Evolutionary conservation across 2,329 filamentous ascomycete genomes (phyloP), one percentile per base, ranked within the genome.

Genomic region (Ophiostoma novo-ulmi): DNA sequence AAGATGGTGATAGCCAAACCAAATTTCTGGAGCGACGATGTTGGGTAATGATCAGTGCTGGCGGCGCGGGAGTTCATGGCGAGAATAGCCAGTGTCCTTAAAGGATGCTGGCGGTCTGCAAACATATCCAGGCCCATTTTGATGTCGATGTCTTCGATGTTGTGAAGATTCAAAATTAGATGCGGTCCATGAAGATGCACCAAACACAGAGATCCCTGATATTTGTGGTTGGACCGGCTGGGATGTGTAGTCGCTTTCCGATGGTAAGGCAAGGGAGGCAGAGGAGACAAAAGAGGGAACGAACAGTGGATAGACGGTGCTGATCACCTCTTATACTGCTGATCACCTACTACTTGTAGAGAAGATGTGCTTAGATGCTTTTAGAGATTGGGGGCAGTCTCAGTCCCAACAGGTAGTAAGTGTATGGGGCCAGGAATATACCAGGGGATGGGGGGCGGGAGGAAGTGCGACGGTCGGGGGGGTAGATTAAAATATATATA

Each of bases 1-100:
- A 78, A 71, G 64, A 78, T 71, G 64, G 73, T 75, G 61, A 78
- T 74, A 67, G 72, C 72, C 44, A 75, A 72, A 41, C 73, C 75
- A 14, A 74, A 70, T 61, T 70, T 70, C 70, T 75, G 74, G 68
- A 75, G 71, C 44, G 70, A n/a, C 17, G 72, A 71, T 1, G 72
- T 71, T n/a, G 72, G 72, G 36, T 72, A 61, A 1, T 39, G 11
- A 10, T 61, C 61, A 10, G 68, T 36, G 39, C 68, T 36, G 58
- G 41, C 39, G 48, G 58, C 69, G 26, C 36, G 63, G 10, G 68
- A 35, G 14, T 41, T 11, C 31, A 58, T 31, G 52, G 26, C 39
- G 10, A 26, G 65, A 52, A 31, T n/a, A 20, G 65, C 67, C 35
- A 17, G 69, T 44, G 66, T 38, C 35, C 38, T 48, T 17, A 39